Evolutionary conservation across 495 filamentous ascomycete species (phyloP), one percentile per base, ranked within the genome.

Genomic region (Talaromyces liani): DNA sequence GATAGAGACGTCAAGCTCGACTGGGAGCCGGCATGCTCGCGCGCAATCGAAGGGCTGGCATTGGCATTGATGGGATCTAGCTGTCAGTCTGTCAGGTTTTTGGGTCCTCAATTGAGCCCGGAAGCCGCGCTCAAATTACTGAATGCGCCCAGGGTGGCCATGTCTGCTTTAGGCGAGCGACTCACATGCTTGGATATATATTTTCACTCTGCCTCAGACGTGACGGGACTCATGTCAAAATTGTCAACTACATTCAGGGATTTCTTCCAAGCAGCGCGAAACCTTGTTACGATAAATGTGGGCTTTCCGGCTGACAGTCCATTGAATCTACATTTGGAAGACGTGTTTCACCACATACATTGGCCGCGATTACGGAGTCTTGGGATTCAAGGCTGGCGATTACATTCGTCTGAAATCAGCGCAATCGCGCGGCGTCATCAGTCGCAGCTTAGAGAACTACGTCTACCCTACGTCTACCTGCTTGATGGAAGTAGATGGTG

Each of bases 1-100:
- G 65, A 61, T 60, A 66, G 67, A 5, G 67, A 74, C 24, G 66
- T 82, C 5, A 70, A 78, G 60, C 70, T 87, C n/a, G 73, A 82
- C 66, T 90, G 87, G 87, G 78, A 82, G 34, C 73, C 77, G 14
- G 87, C 87, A 24, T 90, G 85, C 71, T 80, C 82, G 16, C 84
- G 86, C 65, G 85, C 85, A 24, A 78, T 85, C 9, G 79, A 75
- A 58, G 87, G 80, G 18, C 73, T 91, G 10, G 80, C 80, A 4
- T 70, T 79, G 20, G 85, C 87, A 9, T 74, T 90, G 6, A 69
- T 85, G 36, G 70, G 77, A 14, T 83, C 84, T 2, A 70, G 79
- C 51, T 85, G 84, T 36, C 77, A 75, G n/a, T 80, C 80, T 41
- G 75, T 82, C 41, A 79, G 82, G 22, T 88, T 90, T 66, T 84